Conservation (phyloP, 495 filamentous ascomycete genomes). For the Niebla homalea region DNA sequence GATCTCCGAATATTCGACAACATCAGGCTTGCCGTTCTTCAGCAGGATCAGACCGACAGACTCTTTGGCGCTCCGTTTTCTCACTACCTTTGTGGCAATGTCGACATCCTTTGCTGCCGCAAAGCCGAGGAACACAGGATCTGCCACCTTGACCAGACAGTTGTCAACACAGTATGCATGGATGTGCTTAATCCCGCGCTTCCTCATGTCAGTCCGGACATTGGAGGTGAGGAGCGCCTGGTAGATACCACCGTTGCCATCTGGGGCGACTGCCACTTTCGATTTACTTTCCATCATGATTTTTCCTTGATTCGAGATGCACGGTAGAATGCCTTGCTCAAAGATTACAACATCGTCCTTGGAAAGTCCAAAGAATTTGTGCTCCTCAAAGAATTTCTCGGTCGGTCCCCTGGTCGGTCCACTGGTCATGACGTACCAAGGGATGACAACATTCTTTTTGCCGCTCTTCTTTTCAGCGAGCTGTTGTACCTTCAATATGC, state of each 20-base stretch:
- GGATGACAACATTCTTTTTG: slow-evolving; percentile 57
- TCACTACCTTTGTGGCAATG: slow-evolving; percentile 96
- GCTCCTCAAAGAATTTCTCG: slow-evolving; percentile 79
- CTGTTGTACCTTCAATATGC: slow-evolving; percentile 75
- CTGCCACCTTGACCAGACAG: slow-evolving; percentile 94
- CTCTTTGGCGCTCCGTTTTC: slow-evolving; percentile 94
- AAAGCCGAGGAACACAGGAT: slow-evolving; percentile 93
- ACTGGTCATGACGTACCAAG: slow-evolving; percentile 99
- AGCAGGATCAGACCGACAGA: slow-evolving; percentile 87
- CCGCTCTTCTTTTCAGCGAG: slow-evolving; percentile 61
- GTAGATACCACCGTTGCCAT: slow-evolving; percentile 97
- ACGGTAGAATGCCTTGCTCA: slow-evolving; percentile 93
- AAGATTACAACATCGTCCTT: slow-evolving; percentile 84
- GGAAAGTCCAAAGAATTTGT: slow-evolving; percentile 79
- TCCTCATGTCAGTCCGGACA: slow-evolving; percentile 77
- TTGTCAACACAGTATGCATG: slow-evolving; percentile 99
- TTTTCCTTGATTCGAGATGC: slow-evolving; percentile 95
- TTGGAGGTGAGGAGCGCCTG: slow-evolving; percentile 71
- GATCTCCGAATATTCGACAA: slow-evolving; percentile 98
- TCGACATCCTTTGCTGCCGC: slow-evolving; percentile 78
- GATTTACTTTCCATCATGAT: slow-evolving; percentile 85
- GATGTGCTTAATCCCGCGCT: slow-evolving; percentile 84
- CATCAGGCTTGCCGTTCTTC: slow-evolving; percentile 93
- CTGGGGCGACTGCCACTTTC: slow-evolving; percentile 92
- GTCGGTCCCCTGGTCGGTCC: slow-evolving; percentile 89